Evolutionary conservation across 768 basidiomycete genomes (phyloP), one percentile per base, ranked within the genome.

Genomic region (Amanita muscaria): DNA sequence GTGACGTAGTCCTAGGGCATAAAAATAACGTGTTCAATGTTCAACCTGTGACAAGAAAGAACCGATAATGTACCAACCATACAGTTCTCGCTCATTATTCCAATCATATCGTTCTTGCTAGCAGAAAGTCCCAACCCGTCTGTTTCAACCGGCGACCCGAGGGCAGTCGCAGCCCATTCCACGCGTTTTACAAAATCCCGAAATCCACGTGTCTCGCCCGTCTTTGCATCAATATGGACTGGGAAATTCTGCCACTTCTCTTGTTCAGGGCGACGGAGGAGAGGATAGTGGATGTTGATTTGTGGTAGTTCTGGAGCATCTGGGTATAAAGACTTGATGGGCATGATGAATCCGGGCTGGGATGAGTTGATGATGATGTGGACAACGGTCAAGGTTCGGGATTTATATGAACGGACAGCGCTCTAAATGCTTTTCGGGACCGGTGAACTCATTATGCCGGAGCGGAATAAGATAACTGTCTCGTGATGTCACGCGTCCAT

Each of bases 81-180:
- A 27, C 73, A 79, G 55, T 88, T 88, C 36, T 80, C 72, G 59
- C 75, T 76, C 55, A 86, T 70, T 12, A 88, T 74, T 5, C 82
- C 86, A 15, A 86, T 67, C 18, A 85, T 73, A 42, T 83, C 79
- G 0, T 66, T 67, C 15, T 70, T 64, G 32, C 64, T 64, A 0
- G 59, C 57, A 4, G 59, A 53, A 9, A 88, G 55, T 0, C 73
- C 81, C 1, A 83, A 62, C 0, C 85, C 82, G 1, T 81, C 81
- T 14, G 70, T 56, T 0, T 61, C 51, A 10, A 62, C 47, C 4
- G 73, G 65, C n/a, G 63, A 56, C 2, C 63, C 72, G 10, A 86
- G 64, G 0, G 74, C 80, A 0, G 81, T 82, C 2, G 78, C 73
- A 12, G 73, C 72, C 40, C 76, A 67, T 7, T 67, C 63, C 0